Percentiles rank a stretch among this genome's conserved stretches.
Evolutionary conservation across 192 early-diverging fungal species (phyloP).

Genomic region (Backusella parvicylindrica): DNA sequence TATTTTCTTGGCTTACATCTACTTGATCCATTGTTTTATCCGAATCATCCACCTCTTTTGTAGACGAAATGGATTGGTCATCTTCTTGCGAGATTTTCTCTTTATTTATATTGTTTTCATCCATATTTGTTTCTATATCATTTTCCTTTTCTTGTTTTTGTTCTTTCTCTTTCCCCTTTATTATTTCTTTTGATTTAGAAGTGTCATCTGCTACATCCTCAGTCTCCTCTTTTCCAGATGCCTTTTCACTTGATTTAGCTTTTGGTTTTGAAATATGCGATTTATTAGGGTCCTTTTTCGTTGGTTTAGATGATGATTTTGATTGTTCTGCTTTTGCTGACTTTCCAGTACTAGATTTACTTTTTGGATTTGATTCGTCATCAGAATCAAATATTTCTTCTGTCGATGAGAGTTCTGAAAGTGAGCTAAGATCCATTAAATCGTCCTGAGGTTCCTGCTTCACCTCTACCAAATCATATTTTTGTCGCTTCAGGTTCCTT

Average conservation of each 20-base stretch:
- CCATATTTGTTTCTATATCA: neutral
- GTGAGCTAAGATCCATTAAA: slow-evolving; percentile 13
- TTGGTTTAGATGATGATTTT: neutral
- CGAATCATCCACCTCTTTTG: neutral
- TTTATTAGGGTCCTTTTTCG: neutral
- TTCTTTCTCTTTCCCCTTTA: neutral
- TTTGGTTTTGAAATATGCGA: neutral
- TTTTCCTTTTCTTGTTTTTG: neutral
- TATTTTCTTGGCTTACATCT: neutral
- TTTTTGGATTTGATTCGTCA: neutral
- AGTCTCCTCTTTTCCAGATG: neutral
- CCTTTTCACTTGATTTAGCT: neutral
- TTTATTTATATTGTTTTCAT: neutral
- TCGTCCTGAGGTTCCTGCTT: slow-evolving; percentile 5
- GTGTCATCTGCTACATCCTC: neutral
- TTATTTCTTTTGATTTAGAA: neutral
- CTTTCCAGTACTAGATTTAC: neutral
- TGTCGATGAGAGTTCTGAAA: slow-evolving; percentile 24
- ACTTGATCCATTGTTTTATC: neutral
- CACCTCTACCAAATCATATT: neutral
- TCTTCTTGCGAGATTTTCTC: neutral
- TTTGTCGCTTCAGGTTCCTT: neutral
- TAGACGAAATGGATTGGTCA: neutral
- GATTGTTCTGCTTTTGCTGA: neutral
- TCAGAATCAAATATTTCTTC: neutral